Conservation (phyloP, 1,284 basidiomycete genomes). For the Ceratorhiza oryzae-sativae region DNA sequence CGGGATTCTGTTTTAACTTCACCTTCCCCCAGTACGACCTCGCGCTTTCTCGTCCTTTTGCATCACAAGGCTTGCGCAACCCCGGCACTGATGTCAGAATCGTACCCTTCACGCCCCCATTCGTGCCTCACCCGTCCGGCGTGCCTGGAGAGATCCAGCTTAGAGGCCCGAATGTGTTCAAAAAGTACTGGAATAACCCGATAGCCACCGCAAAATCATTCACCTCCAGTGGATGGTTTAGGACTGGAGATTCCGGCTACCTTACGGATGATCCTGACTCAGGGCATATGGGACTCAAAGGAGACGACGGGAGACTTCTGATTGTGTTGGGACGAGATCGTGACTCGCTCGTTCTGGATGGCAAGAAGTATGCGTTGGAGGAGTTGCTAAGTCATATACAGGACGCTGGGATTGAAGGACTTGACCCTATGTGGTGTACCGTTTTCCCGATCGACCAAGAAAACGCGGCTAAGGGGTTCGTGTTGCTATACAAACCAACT, state of each 20-base stretch:
- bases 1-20: background rate
- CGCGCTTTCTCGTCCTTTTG: background rate
- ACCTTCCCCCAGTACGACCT: slow-evolving; percentile 4
- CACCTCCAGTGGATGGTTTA: slow-evolving; percentile 1
- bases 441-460: slow-evolving; percentile 1
- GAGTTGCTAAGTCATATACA: background rate
- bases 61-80: background rate
- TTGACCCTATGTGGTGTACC: slow-evolving; percentile 11
- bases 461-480: background rate
- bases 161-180: background rate
- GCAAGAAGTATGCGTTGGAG: slow-evolving; percentile 13
- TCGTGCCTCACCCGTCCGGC: background rate
- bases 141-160: slow-evolving; percentile 6
- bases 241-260: slow-evolving; percentile 7
- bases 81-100: background rate
- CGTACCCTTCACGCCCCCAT: background rate
- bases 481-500: background rate
- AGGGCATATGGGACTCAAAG: background rate
- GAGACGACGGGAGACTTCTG: slow-evolving; percentile 11
- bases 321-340: slow-evolving; percentile 5
- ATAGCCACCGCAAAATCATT: background rate
- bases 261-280: background rate
- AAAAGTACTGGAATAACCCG: slow-evolving; percentile 23
- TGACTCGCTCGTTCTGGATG: slow-evolving; percentile 9
- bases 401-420: slow-evolving; percentile 8